phyloP scores from a whole-genome alignment of 2,329 filamentous ascomycete species.

The Ophiostoma ulmi region DNA sequence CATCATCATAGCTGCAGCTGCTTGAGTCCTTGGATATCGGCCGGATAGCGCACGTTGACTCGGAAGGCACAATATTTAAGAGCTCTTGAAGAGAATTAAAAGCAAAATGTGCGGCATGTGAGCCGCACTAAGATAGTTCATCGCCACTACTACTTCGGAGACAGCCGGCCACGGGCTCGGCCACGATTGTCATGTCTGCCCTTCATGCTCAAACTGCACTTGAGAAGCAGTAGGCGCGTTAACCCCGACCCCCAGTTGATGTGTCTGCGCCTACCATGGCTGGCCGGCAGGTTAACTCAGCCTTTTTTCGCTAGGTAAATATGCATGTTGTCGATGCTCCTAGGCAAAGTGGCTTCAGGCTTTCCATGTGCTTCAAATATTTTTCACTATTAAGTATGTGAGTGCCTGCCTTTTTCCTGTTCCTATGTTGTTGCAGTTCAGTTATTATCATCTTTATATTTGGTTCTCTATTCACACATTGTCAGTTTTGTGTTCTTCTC shows the following conservation, averaged over 20 bases:
- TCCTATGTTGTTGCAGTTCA: neutral
- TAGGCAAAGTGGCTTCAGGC: neutral
- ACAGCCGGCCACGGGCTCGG: neutral
- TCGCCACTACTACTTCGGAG: neutral
- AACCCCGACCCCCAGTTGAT: neutral
- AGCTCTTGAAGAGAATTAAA: neutral
- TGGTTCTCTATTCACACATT: too few relatives aligned
- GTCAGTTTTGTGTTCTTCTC: too few relatives aligned
- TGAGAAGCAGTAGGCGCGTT: neutral
- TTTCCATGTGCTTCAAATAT: neutral
- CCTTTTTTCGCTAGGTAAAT: neutral
- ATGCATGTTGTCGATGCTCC: neutral
- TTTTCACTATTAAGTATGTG: neutral
- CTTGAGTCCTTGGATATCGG: neutral
- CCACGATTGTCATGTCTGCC: neutral
- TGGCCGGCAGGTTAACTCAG: neutral
- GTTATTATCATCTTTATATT: neutral
- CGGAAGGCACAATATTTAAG: neutral
- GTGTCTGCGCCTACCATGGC: neutral
- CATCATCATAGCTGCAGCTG: neutral
- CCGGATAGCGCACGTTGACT: neutral
- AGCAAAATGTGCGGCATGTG: too few relatives aligned
- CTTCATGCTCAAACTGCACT: neutral
- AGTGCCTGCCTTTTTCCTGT: neutral
- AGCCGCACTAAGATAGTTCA: neutral